Evolutionary conservation across 208 protist genomes (phyloP), one percentile per base, ranked within the genome.

Genomic region (Crithidia fasciculata): DNA sequence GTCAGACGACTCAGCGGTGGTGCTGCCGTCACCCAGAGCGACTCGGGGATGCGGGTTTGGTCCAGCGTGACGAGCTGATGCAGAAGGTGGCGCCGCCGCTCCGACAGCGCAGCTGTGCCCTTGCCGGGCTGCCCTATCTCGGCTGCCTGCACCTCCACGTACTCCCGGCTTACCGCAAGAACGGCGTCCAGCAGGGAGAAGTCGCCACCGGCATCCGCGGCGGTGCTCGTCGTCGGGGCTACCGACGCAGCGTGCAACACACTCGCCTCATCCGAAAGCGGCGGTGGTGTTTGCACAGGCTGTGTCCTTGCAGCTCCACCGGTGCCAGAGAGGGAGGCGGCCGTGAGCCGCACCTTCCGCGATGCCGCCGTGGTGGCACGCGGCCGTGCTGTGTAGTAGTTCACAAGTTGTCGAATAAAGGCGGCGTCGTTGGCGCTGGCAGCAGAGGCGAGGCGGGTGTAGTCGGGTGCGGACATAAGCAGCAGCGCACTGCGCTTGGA

Each of bases 91-190:
- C 72, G 77, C 5, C 89, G 89, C 18, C 72, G 69, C 47, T 69
- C 69, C 16, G 64, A 76, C 61, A 73, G 55, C 16, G 58, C 71
- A 7, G 45, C 58, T 9, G 66, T 72, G 73, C 81, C 66, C n/a
- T 69, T 65, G 37, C 69, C 67, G 1, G 64, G 72, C 39, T 55
- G 12, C 10, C 71, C 66, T 2, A 52, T 39, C 40, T 69, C 58
- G n/a, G 37, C 58, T 40, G 78, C 86, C 59, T 78, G 74, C 4
- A 85, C 70, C 61, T 85, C 84, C 63, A 94, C 89, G 69, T 81
- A 96, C 65, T 96, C 89, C 8, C 84, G 82, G 55, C 86, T 92
- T 5, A 96, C 92, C 44, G 82, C 68, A 36, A 96, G 83, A 6
- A 92, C 85, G 6, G 86, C 82, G 61, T 93, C 84, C 16, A 96